Base-by-base conservation (phyloP, 1,139 yeast genomes). In the Lodderomyces parapsilosis region DNA sequence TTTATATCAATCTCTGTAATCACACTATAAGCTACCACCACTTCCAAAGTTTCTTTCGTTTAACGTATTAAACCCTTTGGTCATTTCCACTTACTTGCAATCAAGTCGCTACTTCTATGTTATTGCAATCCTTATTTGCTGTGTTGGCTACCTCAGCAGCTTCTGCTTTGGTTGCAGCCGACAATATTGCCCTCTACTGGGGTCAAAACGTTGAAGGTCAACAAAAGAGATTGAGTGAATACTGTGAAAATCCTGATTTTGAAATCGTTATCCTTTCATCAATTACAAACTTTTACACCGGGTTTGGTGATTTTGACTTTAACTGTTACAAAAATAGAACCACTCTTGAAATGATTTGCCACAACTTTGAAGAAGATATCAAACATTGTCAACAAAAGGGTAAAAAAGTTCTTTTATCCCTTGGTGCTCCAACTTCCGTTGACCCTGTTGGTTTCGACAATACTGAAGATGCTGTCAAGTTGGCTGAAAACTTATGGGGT, bases 401-500 rank as follows among this genome's bases (percentile, higher is more conserved):
- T 45, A 87, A 86, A 57, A 83, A 81, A 53, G 83, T 91, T 14
- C 62, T 91, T 36, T 71, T 91, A 17, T 89, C 97, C 0, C 61
- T 91, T 54, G 97, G 97, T 48, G 98, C 98, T 58, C 23, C 23
- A 20, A 20, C 23, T 20, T 86, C 93, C 13, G 57, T 78, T 41
- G 96, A 96, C 31, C 54, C 73, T 23, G 89, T 89, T 56, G 94
- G 96, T 0, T 88, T 91, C 60, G 43, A 74, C 10, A 57, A 67
- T 46, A 88, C 84, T 49, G 47, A 70, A 2, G 76, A 77, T 43
- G 96, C 87, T 38, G 74, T 74, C 50, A 63, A 59, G 0, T 85
- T 85, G 56, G 96, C 97, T 18, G 66, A 67, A 25, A 68, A 85
- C 30, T 68, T 91, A 49, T 91, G 97, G 97, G 69, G 87, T 65